Evolutionary conservation across 352 stramenopile genomes (phyloP).

Genomic region (Pythium sp.): DNA sequence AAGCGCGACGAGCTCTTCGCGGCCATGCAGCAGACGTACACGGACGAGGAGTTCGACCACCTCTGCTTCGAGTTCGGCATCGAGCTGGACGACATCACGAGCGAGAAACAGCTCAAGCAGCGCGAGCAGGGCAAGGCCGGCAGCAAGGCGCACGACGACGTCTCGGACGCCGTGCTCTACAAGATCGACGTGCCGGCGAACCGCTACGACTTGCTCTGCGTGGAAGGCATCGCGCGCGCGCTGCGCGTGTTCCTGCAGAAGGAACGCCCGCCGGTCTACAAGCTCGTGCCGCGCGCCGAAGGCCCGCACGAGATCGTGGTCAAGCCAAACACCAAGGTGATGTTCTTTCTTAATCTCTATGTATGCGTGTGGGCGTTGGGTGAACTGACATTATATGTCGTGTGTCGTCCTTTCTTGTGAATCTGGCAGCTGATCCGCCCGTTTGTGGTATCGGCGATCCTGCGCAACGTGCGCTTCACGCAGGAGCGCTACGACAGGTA

Average conservation of each 20-base stretch:
- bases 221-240: constrained; percentile 97
- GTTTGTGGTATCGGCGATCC: constrained; percentile 97
- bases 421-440: constrained; percentile 85
- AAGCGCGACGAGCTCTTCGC: constrained; percentile 97
- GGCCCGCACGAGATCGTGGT: constrained; percentile 84
- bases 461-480: constrained; percentile 96
- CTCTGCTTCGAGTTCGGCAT: constrained; percentile 99
- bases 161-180: constrained; percentile 95
- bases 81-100: constrained; percentile 94
- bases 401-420: not conserved
- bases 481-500: constrained; percentile 93
- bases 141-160: constrained; percentile 52
- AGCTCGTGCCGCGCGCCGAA: constrained; percentile 51
- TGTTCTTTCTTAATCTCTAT: not conserved
- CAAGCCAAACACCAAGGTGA: constrained; percentile 83
- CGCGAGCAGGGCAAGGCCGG: constrained; percentile 61
- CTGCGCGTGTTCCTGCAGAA: constrained; percentile 97
- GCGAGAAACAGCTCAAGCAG: constrained; percentile 84
- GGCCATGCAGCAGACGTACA: constrained; percentile 96
- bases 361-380: not conserved
- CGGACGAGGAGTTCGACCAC: constrained; percentile 98
- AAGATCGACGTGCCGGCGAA: constrained; percentile 99
- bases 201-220: constrained; percentile 98
- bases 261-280: constrained; percentile 89
- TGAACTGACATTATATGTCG: not conserved